Percentiles rank a stretch among this genome's conserved stretches.
Evolutionary conservation across 306 rosid species (phyloP).

Genomic region (Hippophae gyantsensis): DNA sequence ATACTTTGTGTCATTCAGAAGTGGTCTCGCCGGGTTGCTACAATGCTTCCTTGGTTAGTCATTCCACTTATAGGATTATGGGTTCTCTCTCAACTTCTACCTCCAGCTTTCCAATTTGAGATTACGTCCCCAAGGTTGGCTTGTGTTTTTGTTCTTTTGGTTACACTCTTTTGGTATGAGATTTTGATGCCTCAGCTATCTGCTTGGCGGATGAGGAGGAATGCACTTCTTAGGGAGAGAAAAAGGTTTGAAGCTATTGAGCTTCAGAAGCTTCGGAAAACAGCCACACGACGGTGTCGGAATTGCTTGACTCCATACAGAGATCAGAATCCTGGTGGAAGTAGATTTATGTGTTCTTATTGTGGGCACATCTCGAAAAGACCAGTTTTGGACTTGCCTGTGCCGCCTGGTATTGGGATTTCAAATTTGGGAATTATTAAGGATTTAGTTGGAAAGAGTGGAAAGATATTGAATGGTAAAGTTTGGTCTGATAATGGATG

Average conservation of each 20-base stretch:
- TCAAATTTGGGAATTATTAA: constrained; percentile 62
- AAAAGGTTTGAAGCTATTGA: constrained; percentile 86
- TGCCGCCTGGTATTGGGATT: constrained; percentile 57
- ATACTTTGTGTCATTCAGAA: constrained; percentile 99
- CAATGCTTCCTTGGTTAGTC: constrained; percentile 99
- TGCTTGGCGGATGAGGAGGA: constrained; percentile 81
- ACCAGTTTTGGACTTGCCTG: constrained; percentile 88
- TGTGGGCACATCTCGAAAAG: constrained; percentile 94
- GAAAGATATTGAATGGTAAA: constrained; percentile 76
- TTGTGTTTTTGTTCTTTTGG: constrained; percentile 82
- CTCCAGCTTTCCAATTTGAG: constrained; percentile 92
- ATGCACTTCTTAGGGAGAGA: constrained; percentile 73
- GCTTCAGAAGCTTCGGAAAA: constrained; percentile 79
- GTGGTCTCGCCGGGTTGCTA: constrained; percentile 99
- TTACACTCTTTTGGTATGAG: constrained; percentile 98
- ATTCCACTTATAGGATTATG: constrained; percentile 89
- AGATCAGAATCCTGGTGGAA: constrained; percentile 98
- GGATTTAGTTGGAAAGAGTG: constrained; percentile 80
- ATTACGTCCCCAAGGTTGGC: constrained; percentile 91
- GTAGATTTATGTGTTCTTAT: constrained; percentile 90
- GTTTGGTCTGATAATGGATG: constrained; percentile 92
- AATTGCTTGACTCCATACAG: constrained; percentile 86
- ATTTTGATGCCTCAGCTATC: constrained; percentile 97
- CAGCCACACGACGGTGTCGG: constrained; percentile 81
- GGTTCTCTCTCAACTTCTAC: constrained; percentile 98